Evolutionary conservation across 1,284 basidiomycete genomes (phyloP).

Genomic region (Pseudozyma thailandica): DNA sequence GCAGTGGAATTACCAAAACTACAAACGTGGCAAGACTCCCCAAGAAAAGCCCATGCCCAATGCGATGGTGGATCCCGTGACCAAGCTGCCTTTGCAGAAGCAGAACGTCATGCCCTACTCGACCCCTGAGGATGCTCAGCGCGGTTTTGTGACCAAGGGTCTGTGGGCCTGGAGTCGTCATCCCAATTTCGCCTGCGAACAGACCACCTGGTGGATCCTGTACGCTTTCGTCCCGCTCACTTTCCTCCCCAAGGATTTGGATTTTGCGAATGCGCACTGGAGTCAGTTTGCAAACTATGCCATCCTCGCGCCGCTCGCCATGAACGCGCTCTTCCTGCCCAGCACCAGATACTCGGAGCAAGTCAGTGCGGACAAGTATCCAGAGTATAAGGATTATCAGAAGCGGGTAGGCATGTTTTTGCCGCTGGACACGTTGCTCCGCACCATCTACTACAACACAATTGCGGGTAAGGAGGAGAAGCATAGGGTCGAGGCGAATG

Average conservation of each 20-base stretch:
- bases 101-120: conserved; percentile 41
- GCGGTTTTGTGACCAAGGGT: conserved; percentile 86
- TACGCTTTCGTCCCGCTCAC: conserved; percentile 67
- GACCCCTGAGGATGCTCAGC: conserved; percentile 73
- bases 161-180: conserved; percentile 88
- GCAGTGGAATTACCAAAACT: conserved; percentile 82
- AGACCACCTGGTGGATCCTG: conserved; percentile 80
- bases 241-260: conserved; percentile 72
- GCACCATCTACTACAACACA: conserved; percentile 65
- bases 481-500: conserved; percentile 47
- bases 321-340: conserved; percentile 58
- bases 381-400: conserved; percentile 79
- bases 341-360: conserved; percentile 81
- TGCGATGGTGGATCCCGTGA: conserved; percentile 25
- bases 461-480: conserved; percentile 37
- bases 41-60: conserved; percentile 40
- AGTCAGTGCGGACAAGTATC: conserved; percentile 82
- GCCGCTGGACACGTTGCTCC: conserved; percentile 72
- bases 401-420: conserved; percentile 84
- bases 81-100: conserved; percentile 25
- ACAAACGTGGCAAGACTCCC: conserved; percentile 73
- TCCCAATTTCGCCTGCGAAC: conserved; percentile 90
- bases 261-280: conserved; percentile 57
- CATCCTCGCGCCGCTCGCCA: conserved; percentile 53
- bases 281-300: conserved; percentile 61